Evolutionary conservation across 2,329 filamentous ascomycete genomes (phyloP).

Genomic region (Purpureocillium lavendulum): DNA sequence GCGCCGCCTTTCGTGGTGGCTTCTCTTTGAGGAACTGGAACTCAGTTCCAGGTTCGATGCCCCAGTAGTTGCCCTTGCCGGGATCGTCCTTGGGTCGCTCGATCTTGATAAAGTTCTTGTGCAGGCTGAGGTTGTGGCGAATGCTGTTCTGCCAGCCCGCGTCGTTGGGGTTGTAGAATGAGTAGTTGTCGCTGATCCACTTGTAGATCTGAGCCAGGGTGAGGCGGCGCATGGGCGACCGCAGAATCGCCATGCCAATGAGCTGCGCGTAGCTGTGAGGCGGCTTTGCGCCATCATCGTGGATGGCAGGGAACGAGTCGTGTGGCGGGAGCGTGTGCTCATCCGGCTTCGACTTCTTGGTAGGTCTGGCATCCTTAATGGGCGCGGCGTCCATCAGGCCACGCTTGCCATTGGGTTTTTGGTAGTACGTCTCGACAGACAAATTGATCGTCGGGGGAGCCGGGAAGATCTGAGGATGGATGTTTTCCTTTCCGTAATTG

Average conservation of each 20-base stretch:
- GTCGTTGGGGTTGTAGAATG: constrained; percentile 77
- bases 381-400: constrained; percentile 64
- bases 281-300: constrained; percentile 84
- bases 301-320: constrained; percentile 70
- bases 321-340: constrained; percentile 54
- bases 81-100: constrained; percentile 95
- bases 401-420: constrained; percentile 49
- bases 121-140: constrained; percentile 91
- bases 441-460: constrained; percentile 38
- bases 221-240: constrained; percentile 72
- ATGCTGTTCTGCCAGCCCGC: constrained; percentile 99
- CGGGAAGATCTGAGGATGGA: constrained; percentile 41
- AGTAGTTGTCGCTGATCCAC: constrained; percentile 95
- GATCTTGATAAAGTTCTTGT: constrained; percentile 94
- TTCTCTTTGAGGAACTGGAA: constrained; percentile 85
- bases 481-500: constrained; percentile 47
- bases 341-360: constrained; percentile 62
- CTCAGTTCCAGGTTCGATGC: constrained; percentile 84
- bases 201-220: constrained; percentile 97
- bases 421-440: constrained; percentile 43
- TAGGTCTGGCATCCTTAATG: constrained; percentile 56
- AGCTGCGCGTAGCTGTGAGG: constrained; percentile 88
- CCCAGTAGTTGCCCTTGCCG: constrained; percentile 97
- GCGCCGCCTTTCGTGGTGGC: constrained; percentile 50
- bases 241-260: constrained; percentile 93